These are phyloP conservation scores for Cinnamomum micranthum DNA, from an alignment of 164 flowering plant genomes.

Conservation along the genomic window DNA sequence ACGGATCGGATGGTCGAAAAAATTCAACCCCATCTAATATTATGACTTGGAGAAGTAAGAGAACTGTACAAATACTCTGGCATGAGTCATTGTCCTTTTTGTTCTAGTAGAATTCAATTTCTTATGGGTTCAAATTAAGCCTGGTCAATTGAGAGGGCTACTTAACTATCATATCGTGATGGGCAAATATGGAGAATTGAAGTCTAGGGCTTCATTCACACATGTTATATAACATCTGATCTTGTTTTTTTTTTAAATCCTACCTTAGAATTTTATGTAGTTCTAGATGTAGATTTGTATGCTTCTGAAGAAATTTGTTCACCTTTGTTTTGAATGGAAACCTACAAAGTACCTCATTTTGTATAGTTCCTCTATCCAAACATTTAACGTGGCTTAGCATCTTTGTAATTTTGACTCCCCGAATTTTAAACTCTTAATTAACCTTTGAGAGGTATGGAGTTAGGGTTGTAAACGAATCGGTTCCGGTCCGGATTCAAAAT, in stretches of 20 bases:
- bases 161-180: too few species aligned
- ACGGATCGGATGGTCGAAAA: not conserved
- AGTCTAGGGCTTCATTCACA: not conserved
- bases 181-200: not conserved
- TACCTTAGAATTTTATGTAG: too few species aligned
- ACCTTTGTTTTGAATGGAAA: too few species aligned
- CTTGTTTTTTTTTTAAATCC: not conserved
- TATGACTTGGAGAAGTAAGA: not conserved
- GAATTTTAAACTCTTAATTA: too few species aligned
- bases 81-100: not conserved
- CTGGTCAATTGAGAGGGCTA: constrained; percentile 2
- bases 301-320: not conserved
- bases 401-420: too few species aligned
- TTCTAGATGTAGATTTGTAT: not conserved
- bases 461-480: too few species aligned
- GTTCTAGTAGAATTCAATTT: not conserved
- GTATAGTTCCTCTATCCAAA: too few species aligned
- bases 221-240: too few species aligned
- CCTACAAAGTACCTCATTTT: too few species aligned
- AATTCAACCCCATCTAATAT: not conserved
- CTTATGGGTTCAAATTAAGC: not conserved
- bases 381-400: too few species aligned
- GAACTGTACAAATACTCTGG: not conserved
- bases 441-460: too few species aligned
- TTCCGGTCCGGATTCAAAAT: too few species aligned